Percentiles rank a stretch among this genome's conserved stretches.
phyloP scores from a whole-genome alignment of 2,329 filamentous ascomycete species.

The Xylaria sp. region DNA sequence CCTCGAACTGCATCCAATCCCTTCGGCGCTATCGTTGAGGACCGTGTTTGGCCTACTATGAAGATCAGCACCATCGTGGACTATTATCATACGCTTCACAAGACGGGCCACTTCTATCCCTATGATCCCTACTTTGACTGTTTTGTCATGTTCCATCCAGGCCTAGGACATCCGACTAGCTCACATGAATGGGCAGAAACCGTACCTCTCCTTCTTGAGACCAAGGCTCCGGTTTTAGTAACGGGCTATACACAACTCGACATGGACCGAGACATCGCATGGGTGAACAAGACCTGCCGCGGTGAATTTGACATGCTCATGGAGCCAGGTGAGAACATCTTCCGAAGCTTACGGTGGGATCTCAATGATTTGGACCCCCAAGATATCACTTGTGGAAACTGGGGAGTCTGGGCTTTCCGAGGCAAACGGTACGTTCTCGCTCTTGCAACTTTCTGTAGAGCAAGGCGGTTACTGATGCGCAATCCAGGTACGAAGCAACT shows the following conservation, averaged over 20 bases:
- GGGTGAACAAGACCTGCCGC: constrained; percentile 84
- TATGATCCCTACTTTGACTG: constrained; percentile 99
- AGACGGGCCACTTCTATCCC: constrained; percentile 88
- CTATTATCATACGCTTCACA: constrained; percentile 96
- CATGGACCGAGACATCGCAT: constrained; percentile 91
- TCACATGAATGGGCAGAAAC: constrained; percentile 95
- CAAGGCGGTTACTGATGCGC: constrained; percentile 49
- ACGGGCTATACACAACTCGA: constrained; percentile 97
- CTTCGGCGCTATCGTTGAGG: constrained; percentile 93
- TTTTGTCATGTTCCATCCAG: constrained; percentile 96
- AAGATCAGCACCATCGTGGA: constrained; percentile 99
- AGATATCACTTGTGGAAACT: constrained; percentile 95
- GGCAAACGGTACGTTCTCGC: constrained; percentile 82
- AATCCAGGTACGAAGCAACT: constrained; percentile 70
- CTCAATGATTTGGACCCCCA: constrained; percentile 94
- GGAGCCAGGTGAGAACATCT: constrained; percentile 92
- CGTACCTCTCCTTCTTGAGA: constrained; percentile 88
- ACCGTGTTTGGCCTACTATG: constrained; percentile 85
- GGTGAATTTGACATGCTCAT: constrained; percentile 94
- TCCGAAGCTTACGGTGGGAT: constrained; percentile 96
- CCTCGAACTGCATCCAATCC: constrained; percentile 86
- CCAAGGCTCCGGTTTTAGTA: constrained; percentile 92
- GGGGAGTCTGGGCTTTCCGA: constrained; percentile 96
- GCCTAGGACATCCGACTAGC: constrained; percentile 91
- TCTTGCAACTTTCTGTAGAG: constrained; percentile 15